These are phyloP conservation scores for Gillenia trifoliata DNA, from an alignment of 306 rosid genomes.

Conservation along the genomic window DNA sequence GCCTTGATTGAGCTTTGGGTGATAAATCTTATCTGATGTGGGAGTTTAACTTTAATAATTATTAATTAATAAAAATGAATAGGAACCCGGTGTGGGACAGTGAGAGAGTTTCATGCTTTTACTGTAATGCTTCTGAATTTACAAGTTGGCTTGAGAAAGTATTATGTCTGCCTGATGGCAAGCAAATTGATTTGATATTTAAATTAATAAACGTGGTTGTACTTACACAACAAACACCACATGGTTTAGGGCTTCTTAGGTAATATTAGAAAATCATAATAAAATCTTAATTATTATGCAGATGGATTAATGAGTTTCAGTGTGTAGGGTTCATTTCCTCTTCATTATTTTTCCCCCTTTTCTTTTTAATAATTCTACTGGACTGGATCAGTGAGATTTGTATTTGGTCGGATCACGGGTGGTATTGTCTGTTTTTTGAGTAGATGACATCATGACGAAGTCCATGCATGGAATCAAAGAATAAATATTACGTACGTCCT, in stretches of 20 bases:
- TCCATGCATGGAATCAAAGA: background rate
- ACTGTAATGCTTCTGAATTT: too few relatives aligned
- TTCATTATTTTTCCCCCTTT: background rate
- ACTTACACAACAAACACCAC: background rate
- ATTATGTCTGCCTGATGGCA: background rate
- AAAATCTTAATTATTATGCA: background rate
- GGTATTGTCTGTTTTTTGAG: background rate
- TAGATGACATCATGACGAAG: background rate
- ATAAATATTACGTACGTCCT: background rate
- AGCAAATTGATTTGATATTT: background rate
- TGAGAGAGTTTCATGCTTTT: too few relatives aligned
- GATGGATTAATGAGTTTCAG: background rate
- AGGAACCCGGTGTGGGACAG: too few relatives aligned
- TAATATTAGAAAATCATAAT: background rate
- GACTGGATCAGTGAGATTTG: background rate
- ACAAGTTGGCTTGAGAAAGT: slow-evolving; percentile 1
- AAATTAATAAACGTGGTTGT: background rate
- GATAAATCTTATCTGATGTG: too few relatives aligned
- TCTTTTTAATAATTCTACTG: background rate
- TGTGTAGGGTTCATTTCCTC: background rate
- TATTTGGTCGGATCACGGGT: slow-evolving; percentile 17
- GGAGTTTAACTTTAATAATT: too few relatives aligned
- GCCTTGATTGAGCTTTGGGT: too few relatives aligned
- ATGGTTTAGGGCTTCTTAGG: background rate
- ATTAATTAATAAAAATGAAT: too few relatives aligned